Base-by-base conservation (phyloP, 2,329 filamentous ascomycete species). In the Hypoxylon sp. region DNA sequence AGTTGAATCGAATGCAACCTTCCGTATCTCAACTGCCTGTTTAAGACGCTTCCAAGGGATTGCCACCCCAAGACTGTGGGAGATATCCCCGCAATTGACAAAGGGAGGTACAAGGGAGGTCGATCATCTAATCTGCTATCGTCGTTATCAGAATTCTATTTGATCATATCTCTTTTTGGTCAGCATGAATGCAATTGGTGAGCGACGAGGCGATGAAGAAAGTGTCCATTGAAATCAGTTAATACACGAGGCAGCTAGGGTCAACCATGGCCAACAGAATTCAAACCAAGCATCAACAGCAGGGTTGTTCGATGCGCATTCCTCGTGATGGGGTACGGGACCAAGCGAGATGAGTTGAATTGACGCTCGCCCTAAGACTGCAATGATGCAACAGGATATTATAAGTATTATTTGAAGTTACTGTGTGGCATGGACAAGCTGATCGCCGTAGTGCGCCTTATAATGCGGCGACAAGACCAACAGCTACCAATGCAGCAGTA, bases 1-100 rank as follows among this genome's bases (percentile, higher is more conserved):
- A 56, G 49, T n/a, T 39, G 20, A 54, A 64, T 63, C 57, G 63
- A 65, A 55, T 68, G 62, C 44, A 59, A 66, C 65, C 49, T 68
- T 62, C 63, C 54, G 22, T 47, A 56, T 39, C 43, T 44, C 20
- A 53, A 51, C 59, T 65, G 41, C 62, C 63, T 63, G 46, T 63
- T 68, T 61, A 37, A 64, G 58, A 57, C 17, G 24, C 20, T 15
- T 13, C 50, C 32, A 61, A 65, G 62, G 62, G 61, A 62, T 24
- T 28, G 54, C 37, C 32, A 20, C 37, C n/a, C n/a, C 37, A 41
- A 41, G 37, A 41, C 19, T 41, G 13, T 17, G n/a, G 30, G 46
- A 55, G n/a, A n/a, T n/a, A n/a, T n/a, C 65, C 65, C 65, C 65
- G 58, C 65, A 64, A 34, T 48, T 39, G 56, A 11, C 15, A 54